A percentile compares a stretch with the other conserved stretches of the same genome.
These are phyloP conservation scores for Solanum pinnatisectum DNA, from an alignment of 257 asterid species.

Conservation along the genomic window DNA sequence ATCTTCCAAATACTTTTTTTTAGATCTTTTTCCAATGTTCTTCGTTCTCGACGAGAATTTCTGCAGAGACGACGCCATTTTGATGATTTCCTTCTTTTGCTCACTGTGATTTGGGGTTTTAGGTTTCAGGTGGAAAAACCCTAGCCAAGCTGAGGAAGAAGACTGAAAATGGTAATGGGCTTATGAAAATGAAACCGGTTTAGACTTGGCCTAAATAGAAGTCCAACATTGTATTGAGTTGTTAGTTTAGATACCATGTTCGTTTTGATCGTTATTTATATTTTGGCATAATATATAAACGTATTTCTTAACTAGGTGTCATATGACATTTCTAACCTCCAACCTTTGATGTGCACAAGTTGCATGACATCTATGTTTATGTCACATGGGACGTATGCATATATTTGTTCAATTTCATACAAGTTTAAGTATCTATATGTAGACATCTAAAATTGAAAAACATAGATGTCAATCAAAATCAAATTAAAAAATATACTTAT, in stretches of 20 bases:
- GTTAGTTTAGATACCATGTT: not conserved
- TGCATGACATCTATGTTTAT: too few species aligned
- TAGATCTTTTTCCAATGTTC: slow-evolving; percentile 48
- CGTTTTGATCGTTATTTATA: not conserved
- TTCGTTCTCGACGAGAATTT: slow-evolving; percentile 41
- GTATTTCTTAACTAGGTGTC: not conserved
- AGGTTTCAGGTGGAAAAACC: not conserved
- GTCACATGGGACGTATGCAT: not conserved
- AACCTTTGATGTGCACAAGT: not conserved
- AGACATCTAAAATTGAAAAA: not conserved
- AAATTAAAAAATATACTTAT: too few species aligned
- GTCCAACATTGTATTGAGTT: not conserved
- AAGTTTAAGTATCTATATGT: not conserved
- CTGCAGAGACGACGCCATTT: slow-evolving; percentile 77
- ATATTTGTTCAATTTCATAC: too few species aligned
- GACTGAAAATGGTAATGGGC: not conserved
- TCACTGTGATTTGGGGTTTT: not conserved
- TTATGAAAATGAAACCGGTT: not conserved
- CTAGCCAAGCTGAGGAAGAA: not conserved
- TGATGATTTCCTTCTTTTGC: not conserved
- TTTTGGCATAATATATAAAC: not conserved
- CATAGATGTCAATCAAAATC: too few species aligned
- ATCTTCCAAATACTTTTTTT: slow-evolving; percentile 65
- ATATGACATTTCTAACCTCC: not conserved
- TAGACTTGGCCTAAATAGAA: not conserved